Conservation (phyloP, 345 rosid species). For the Eucalyptus shirleyi region DNA sequence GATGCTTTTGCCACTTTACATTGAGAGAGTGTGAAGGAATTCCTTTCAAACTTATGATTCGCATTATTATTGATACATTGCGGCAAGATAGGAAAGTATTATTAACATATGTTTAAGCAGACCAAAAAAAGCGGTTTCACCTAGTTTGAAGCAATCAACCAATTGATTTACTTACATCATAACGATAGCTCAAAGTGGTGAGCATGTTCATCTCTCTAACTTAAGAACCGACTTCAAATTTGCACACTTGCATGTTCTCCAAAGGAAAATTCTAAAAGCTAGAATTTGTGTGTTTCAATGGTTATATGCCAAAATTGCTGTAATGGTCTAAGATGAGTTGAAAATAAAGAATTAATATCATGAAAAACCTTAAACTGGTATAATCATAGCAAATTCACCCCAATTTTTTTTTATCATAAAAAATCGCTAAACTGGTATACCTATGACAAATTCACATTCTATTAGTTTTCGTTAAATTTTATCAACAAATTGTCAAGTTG, state of each 20-base stretch:
- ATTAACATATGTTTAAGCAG: not conserved
- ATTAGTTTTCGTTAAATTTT: too few species aligned
- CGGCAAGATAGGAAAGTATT: not conserved
- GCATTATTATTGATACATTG: not conserved
- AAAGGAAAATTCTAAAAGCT: not conserved
- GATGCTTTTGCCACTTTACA: not conserved
- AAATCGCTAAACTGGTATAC: accelerated
- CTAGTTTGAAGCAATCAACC: not conserved
- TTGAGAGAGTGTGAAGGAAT: not conserved
- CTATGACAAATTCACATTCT: accelerated
- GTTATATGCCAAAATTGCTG: not conserved
- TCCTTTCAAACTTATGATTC: not conserved
- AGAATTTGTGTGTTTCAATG: not conserved
- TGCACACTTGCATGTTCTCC: not conserved
- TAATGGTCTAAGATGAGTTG: not conserved
- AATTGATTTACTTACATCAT: not conserved
- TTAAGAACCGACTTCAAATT: not conserved
- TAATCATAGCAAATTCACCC: too few species aligned
- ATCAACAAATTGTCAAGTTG: accelerated
- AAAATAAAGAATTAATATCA: too few species aligned
- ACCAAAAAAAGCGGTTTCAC: not conserved
- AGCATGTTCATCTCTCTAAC: not conserved
- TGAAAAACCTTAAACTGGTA: too few species aligned
- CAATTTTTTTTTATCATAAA: too few species aligned
- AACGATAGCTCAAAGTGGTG: not conserved